Percentiles rank a stretch among this genome's conserved stretches.
Conservation (phyloP, 2,329 filamentous ascomycete genomes). For the Teratosphaeria nubilosa region DNA sequence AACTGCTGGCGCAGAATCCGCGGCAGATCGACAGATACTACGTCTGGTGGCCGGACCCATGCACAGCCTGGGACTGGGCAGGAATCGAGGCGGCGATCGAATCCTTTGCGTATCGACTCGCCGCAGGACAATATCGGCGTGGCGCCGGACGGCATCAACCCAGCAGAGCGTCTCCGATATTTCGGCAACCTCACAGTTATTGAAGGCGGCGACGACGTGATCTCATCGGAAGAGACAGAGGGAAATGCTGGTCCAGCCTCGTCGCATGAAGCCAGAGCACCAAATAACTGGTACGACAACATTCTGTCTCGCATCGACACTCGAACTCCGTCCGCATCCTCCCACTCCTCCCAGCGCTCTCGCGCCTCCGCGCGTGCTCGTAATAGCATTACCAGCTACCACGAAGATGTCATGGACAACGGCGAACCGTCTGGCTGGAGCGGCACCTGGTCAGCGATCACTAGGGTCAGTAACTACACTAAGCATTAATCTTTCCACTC, state of each 20-base stretch:
- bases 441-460: neutral
- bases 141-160: too few relatives aligned
- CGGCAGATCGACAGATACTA: neutral
- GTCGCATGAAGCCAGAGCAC: neutral
- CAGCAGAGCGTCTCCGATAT: too few relatives aligned
- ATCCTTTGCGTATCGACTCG: neutral
- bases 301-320: neutral
- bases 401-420: neutral
- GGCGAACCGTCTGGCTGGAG: neutral
- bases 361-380: neutral
- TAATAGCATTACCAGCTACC: neutral
- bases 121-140: neutral
- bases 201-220: neutral
- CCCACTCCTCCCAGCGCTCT: neutral
- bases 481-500: neutral
- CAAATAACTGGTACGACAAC: neutral
- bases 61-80: neutral
- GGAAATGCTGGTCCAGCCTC: neutral
- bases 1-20: constrained; percentile 4
- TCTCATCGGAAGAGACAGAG: neutral
- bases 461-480: neutral
- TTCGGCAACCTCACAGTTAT: neutral
- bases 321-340: neutral
- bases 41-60: neutral
- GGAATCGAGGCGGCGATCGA: neutral